Evolutionary conservation across 2,329 filamentous ascomycete genomes (phyloP), one percentile per base, ranked within the genome.

Genomic region (Exophiala dermatitidis): DNA sequence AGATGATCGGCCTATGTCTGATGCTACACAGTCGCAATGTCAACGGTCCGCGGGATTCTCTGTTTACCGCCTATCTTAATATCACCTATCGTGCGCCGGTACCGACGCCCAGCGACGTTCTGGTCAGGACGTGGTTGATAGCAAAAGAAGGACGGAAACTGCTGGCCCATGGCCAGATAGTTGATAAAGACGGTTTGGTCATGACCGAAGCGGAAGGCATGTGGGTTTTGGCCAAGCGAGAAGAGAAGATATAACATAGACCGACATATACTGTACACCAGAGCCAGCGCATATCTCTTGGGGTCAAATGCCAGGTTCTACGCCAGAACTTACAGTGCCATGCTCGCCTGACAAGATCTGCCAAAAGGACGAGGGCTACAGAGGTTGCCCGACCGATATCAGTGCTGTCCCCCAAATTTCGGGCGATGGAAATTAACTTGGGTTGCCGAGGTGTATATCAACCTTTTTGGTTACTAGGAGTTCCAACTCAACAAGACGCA

Each of bases 1-100:
- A 75, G 61, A 65, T 69, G 28, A 73, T 74, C 69, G 72, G 70
- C 1, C 54, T 71, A 9, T 66, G 67, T 8, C 65, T 72, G 30
- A 65, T 67, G 50, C 55, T 66, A 29, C 67, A 69, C 48, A 49
- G 57, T 48, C 53, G 59, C 45, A 53, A 61, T 30, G 37, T 55
- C 12, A 40, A 44, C 4, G 57, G 57, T 2, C 48, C 53, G 12
- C 32, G 60, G 42, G 60, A 61, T 33, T 53, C 51, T 8, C 51
- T 61, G 9, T 63, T 58, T 53, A 64, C 62, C 12, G 62, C 46
- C 28, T 58, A 54, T 31, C 49, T 64, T 28, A 60, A 63, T 41
- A 55, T 61, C 33, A 63, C 48, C 9, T 64, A 58, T 48, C 57
- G 57, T 6, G 54, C 56, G 0, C 61, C 61, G 4, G 54, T 64